These are phyloP conservation scores for Larix kaempferi DNA, from an alignment of 75 land plant genomes.

Conservation along the genomic window DNA sequence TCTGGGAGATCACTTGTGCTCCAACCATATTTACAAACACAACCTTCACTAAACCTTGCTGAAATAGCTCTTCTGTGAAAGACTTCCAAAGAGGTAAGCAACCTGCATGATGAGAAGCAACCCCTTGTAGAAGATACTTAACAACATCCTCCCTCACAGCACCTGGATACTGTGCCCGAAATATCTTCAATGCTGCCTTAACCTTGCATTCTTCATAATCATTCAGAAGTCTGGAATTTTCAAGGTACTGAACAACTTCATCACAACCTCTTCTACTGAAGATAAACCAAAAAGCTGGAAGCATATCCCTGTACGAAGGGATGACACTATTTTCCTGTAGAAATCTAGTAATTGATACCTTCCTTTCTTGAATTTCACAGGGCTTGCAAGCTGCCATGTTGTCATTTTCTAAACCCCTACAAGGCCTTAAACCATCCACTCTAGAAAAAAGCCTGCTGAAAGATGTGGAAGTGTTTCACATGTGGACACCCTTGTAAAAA, in stretches of 20 bases:
- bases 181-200: slow-evolving; percentile 58
- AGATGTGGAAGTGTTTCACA: no score
- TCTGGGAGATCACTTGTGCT: no score
- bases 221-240: slow-evolving; percentile 58
- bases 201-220: slow-evolving; percentile 70
- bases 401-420: no score
- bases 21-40: no score
- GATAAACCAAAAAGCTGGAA: slow-evolving; percentile 98
- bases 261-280: slow-evolving; percentile 98
- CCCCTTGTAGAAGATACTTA: slow-evolving; percentile 69
- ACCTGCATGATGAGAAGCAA: slow-evolving; percentile 98
- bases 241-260: slow-evolving; percentile 83
- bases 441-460: no score
- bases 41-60: slow-evolving; percentile 85
- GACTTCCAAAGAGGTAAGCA: slow-evolving; percentile 98
- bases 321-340: slow-evolving; percentile 13
- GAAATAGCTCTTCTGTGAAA: slow-evolving; percentile 93
- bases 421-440: no score
- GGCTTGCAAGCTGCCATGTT: no score
- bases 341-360: slow-evolving; percentile 37
- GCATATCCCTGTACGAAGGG: slow-evolving; percentile 50
- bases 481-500: no score
- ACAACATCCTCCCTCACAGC: slow-evolving; percentile 82
- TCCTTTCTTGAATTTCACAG: no score
- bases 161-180: slow-evolving; percentile 78